These are phyloP conservation scores for Aspergillus versicolor DNA, from an alignment of 2,329 filamentous ascomycete species.

Conservation along the genomic window DNA sequence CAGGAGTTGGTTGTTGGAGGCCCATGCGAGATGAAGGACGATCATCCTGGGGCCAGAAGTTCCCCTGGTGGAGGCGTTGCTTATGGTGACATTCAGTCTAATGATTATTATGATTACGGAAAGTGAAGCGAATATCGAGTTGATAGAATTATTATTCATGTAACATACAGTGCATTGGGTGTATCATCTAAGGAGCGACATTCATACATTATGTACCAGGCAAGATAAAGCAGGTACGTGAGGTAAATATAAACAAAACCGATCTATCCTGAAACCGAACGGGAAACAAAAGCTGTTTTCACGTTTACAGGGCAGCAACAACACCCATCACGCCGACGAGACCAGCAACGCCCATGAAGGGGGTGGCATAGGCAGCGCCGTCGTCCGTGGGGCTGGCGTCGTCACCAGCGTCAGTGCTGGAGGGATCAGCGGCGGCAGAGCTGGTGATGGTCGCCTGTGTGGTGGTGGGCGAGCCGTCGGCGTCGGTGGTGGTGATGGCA, in stretches of 20 bases:
- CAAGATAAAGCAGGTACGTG: neutral
- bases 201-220: neutral
- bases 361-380: slow-evolving; percentile 21
- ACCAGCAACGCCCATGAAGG: slow-evolving; percentile 19
- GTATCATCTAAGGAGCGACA: neutral
- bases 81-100: no score
- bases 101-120: no score
- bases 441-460: slow-evolving; percentile 20
- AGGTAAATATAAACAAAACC: neutral
- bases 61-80: no score
- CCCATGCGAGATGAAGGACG: no score
- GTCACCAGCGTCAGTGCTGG: neutral
- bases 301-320: slow-evolving; percentile 29
- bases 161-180: neutral
- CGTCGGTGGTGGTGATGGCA: neutral
- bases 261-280: no score
- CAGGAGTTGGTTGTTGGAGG: no score
- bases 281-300: no score
- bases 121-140: no score
- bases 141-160: no score
- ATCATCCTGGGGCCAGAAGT: no score
- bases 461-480: slow-evolving; percentile 14
- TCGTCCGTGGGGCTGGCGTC: slow-evolving; percentile 16
- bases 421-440: neutral
- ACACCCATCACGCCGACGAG: slow-evolving; percentile 30